Percentiles rank a stretch among this genome's conserved stretches.
phyloP scores from a whole-genome alignment of 306 rosid species.

The Quercus bicolor region DNA sequence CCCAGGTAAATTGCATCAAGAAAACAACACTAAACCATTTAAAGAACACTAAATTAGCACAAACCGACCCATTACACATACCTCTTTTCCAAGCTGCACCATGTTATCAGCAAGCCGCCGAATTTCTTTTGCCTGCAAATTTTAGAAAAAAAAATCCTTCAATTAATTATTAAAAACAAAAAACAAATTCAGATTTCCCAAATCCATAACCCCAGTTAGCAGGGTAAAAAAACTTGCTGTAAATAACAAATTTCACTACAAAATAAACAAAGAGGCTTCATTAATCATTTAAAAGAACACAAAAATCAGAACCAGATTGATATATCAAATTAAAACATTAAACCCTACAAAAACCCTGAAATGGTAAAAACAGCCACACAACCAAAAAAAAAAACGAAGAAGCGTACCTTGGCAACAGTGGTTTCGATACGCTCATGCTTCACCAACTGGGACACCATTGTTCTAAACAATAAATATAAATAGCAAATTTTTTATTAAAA shows the following conservation, averaged over 20 bases:
- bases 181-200: neutral
- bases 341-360: conserved; percentile 1
- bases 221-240: too few relatives aligned
- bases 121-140: conserved; percentile 77
- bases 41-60: neutral
- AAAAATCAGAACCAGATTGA: neutral
- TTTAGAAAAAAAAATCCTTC: neutral
- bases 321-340: neutral
- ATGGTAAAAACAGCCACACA: neutral
- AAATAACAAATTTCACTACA: neutral
- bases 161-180: neutral
- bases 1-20: neutral
- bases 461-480: conserved; percentile 34
- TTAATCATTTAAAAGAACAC: neutral
- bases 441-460: conserved; percentile 95
- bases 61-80: conserved; percentile 8
- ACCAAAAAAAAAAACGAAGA: neutral
- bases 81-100: conserved; percentile 97
- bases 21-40: neutral
- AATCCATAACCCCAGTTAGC: neutral
- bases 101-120: conserved; percentile 87
- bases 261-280: neutral
- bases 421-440: conserved; percentile 98
- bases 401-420: conserved; percentile 74
- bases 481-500: neutral